Conservation (phyloP, 2,329 filamentous ascomycete species). For the Bipolaris gigantea region DNA sequence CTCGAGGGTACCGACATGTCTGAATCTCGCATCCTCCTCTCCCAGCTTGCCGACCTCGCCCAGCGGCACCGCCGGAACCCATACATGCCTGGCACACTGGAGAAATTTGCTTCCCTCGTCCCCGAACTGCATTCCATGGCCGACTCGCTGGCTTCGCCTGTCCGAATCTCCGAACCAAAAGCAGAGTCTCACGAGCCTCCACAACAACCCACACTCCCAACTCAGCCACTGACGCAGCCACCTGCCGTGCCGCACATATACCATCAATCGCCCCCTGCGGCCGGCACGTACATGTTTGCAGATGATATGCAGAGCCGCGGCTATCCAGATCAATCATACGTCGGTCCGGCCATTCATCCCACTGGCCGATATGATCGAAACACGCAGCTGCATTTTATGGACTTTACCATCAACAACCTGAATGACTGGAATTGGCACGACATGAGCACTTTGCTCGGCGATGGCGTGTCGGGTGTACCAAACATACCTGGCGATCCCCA, state of each 20-base stretch:
- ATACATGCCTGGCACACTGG: slow-evolving; percentile 45
- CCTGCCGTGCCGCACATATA: slow-evolving; percentile 23
- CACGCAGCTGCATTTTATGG: slow-evolving; percentile 42
- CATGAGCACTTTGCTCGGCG: slow-evolving; percentile 33
- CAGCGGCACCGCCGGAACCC: slow-evolving; percentile 38
- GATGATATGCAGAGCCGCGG: slow-evolving; percentile 28
- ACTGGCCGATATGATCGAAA: slow-evolving; percentile 30
- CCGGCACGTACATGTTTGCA: slow-evolving; percentile 37
- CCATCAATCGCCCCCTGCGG: slow-evolving; percentile 28
- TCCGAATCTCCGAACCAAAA: slow-evolving; percentile 13
- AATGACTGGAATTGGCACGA: slow-evolving; percentile 44
- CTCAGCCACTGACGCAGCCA: slow-evolving; percentile 15
- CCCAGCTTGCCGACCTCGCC: slow-evolving; percentile 41
- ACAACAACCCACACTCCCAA: slow-evolving; percentile 8
- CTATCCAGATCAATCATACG: slow-evolving; percentile 26
- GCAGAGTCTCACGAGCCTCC: slow-evolving; percentile 4
- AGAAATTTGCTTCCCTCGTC: slow-evolving; percentile 43
- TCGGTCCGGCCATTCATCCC: slow-evolving; percentile 16
- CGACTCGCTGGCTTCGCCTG: slow-evolving; percentile 24
- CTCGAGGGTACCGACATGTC: slow-evolving; percentile 20
- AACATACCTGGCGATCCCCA: slow-evolving; percentile 11
- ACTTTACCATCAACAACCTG: slow-evolving; percentile 42
- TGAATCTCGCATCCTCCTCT: slow-evolving; percentile 38
- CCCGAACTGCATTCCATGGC: slow-evolving; percentile 43
- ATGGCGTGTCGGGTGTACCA: slow-evolving; percentile 20